These are phyloP conservation scores for Trametes cubensis DNA, from an alignment of 768 basidiomycete species.

Conservation along the genomic window DNA sequence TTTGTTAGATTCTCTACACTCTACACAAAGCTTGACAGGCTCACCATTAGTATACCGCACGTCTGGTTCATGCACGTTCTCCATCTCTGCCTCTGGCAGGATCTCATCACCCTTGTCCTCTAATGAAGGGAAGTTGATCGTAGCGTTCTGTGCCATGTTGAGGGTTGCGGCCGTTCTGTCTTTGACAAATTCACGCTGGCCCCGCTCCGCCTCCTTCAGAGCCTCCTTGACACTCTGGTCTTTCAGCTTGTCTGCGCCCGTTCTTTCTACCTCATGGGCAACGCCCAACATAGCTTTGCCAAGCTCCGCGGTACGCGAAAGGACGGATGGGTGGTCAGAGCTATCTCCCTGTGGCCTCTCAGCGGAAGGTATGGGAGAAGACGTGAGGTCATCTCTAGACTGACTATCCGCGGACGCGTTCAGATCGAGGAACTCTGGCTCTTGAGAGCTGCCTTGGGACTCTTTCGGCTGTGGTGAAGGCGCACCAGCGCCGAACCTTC, in stretches of 20 bases:
- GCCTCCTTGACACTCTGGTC: conserved; percentile 30
- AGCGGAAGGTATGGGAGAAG: conserved; percentile 1
- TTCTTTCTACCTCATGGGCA: conserved; percentile 32
- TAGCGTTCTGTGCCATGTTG: conserved; percentile 30
- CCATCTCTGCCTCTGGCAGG: conserved; percentile 45
- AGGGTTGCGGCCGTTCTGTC: conserved; percentile 29
- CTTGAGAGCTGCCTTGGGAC: conserved; percentile 39
- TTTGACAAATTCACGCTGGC: conserved; percentile 13
- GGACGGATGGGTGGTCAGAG: conserved; percentile 17
- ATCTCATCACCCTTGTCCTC: conserved; percentile 45
- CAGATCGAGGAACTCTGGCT: conserved; percentile 87
- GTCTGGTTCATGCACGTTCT: conserved; percentile 37
- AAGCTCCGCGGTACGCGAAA: conserved; percentile 31
- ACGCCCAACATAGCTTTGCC: conserved; percentile 33
- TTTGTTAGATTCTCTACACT: neutral
- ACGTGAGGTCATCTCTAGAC: neutral
- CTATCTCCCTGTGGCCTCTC: conserved; percentile 7
- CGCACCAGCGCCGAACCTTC: conserved; percentile 41
- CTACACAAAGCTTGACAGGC: neutral
- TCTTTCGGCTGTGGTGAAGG: conserved; percentile 34
- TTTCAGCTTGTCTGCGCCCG: conserved; percentile 31
- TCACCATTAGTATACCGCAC: conserved; percentile 61
- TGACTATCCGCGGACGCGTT: conserved; percentile 45
- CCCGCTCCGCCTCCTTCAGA: conserved; percentile 23
- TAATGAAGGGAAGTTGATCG: conserved; percentile 22